Evolutionary conservation across 2,329 filamentous ascomycete genomes (phyloP).

Genomic region (Microcyclospora pomicola): DNA sequence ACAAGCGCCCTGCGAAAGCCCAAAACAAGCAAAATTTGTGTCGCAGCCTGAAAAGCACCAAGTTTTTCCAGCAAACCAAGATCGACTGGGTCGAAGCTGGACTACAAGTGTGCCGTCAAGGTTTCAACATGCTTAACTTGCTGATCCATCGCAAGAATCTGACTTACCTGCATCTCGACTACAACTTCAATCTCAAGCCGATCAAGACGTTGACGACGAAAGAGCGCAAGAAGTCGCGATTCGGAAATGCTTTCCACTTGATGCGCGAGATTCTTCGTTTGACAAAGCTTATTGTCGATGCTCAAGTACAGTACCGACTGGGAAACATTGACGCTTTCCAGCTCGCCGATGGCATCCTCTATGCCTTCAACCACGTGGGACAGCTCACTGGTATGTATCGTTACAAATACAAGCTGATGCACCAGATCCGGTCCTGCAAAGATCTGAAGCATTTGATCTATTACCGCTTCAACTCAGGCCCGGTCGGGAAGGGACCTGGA

Average conservation of each 20-base stretch:
- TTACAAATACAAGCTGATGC: slow-evolving; percentile 99
- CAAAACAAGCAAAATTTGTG: slow-evolving; percentile 89
- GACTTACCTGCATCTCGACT: slow-evolving; percentile 95
- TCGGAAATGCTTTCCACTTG: slow-evolving; percentile 96
- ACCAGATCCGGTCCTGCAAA: slow-evolving; percentile 97
- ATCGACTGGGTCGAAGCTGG: slow-evolving; percentile 99
- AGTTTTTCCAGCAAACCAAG: slow-evolving; percentile 98
- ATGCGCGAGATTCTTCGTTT: slow-evolving; percentile 95
- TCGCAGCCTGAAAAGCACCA: slow-evolving; percentile 81
- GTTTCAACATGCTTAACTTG: slow-evolving; percentile 98
- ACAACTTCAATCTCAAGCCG: slow-evolving; percentile 98
- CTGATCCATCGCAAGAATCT: slow-evolving; percentile 97
- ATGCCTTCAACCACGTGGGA: slow-evolving; percentile 97
- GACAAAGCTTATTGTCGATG: slow-evolving; percentile 95
- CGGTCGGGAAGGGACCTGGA: slow-evolving; percentile 91
- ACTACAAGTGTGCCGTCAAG: slow-evolving; percentile 92
- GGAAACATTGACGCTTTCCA: slow-evolving; percentile 99
- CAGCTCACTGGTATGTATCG: slow-evolving; percentile 99
- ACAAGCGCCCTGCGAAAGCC: slow-evolving; percentile 90
- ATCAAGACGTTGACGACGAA: slow-evolving; percentile 98
- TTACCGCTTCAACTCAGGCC: slow-evolving; percentile 94
- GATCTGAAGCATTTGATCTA: slow-evolving; percentile 98
- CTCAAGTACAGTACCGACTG: slow-evolving; percentile 91
- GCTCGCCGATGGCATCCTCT: slow-evolving; percentile 94
- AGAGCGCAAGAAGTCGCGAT: slow-evolving; percentile 97